Evolutionary conservation across 163 green algal species (phyloP).

Genomic region (Chlorella variabilis): DNA sequence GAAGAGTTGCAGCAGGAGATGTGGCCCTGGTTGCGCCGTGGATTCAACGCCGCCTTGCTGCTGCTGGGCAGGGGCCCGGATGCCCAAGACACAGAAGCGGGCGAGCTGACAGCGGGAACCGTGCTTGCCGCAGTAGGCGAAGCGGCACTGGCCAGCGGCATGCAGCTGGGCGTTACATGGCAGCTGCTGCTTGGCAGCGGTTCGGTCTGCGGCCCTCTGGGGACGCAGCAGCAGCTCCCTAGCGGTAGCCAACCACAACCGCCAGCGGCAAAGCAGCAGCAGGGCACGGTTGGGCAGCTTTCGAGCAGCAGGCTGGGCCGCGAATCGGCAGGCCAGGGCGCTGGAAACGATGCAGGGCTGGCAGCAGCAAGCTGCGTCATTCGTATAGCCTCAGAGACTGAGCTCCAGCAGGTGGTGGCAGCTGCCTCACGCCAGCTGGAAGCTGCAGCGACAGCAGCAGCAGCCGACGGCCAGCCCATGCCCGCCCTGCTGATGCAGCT

Average conservation of each 20-base stretch:
- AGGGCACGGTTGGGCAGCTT: background rate
- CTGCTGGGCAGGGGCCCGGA: background rate
- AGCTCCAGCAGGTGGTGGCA: slow-evolving; percentile 3
- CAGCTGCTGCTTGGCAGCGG: slow-evolving; percentile 7
- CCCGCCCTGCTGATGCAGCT: background rate
- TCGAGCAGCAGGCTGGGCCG: background rate
- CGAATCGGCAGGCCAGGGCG: background rate
- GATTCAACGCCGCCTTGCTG: background rate
- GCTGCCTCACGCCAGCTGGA: background rate
- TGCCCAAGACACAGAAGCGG: background rate
- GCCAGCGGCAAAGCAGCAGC: background rate
- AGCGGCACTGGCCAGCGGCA: background rate
- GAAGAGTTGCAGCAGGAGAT: background rate
- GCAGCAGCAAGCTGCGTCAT: background rate
- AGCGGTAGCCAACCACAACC: too few relatives aligned
- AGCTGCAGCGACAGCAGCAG: slow-evolving; percentile 3
- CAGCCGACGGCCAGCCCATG: background rate
- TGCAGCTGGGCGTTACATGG: slow-evolving; percentile 17
- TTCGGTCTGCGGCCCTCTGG: background rate
- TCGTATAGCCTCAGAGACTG: background rate
- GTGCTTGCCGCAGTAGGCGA: background rate
- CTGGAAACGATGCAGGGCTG: background rate
- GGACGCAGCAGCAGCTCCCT: background rate
- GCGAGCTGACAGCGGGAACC: too few relatives aligned
- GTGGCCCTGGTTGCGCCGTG: slow-evolving; percentile 1